Conservation (phyloP, 208 protist species). For the Herpetomonas tarakana region DNA sequence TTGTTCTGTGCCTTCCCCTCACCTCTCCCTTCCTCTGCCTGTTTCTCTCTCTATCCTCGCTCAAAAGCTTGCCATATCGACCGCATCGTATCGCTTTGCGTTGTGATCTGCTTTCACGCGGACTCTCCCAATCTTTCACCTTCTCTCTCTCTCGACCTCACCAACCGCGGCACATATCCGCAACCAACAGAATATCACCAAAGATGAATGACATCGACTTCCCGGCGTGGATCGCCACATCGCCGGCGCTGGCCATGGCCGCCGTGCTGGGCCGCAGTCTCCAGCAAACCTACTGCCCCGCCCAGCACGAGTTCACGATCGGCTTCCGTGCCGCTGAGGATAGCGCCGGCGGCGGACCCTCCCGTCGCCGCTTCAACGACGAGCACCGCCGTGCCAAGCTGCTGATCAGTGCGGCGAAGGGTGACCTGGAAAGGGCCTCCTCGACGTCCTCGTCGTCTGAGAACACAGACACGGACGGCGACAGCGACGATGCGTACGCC, state of each 20-base stretch:
- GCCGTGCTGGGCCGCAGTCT: conserved; percentile 36
- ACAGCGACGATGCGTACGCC: background rate
- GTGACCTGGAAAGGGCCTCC: background rate
- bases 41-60: background rate
- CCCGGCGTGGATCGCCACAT: conserved; percentile 56
- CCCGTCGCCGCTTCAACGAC: background rate
- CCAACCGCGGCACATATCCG: no score
- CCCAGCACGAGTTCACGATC: background rate
- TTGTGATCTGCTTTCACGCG: no score
- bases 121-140: no score
- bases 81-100: background rate
- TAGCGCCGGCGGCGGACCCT: background rate
- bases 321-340: conserved; percentile 2
- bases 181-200: no score
- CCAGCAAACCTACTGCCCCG: conserved; percentile 8
- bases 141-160: no score
- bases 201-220: conserved; percentile 86
- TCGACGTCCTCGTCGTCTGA: background rate
- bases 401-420: background rate
- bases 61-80: background rate
- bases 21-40: background rate
- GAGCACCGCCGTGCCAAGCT: background rate
- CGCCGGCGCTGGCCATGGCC: conserved; percentile 58
- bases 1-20: background rate
- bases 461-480: no score